Evolutionary conservation across 768 basidiomycete species (phyloP).

Genomic region (Pseudohyphozyma bogoriensis): DNA sequence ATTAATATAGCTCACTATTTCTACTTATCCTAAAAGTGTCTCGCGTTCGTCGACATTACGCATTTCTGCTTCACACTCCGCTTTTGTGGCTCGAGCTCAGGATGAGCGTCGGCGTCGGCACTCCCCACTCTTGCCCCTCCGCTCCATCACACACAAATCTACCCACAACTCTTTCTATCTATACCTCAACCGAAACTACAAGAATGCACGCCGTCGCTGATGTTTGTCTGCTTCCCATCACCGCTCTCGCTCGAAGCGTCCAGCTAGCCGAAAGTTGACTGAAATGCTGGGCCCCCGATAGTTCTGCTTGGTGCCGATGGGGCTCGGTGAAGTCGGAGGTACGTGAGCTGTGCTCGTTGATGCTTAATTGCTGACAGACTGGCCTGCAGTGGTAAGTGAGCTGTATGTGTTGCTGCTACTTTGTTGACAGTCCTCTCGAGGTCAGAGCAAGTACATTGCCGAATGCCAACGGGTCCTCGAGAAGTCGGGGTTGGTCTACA

Average conservation of each 20-base stretch:
- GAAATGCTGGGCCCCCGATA: conserved; percentile 40
- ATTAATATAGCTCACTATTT: too few species aligned
- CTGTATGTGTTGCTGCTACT: conserved; percentile 1
- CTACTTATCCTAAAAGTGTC: too few species aligned
- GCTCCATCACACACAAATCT: too few species aligned
- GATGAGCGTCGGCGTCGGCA: too few species aligned
- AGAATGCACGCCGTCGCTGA: conserved; percentile 1
- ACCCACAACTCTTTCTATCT: too few species aligned
- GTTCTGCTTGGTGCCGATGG: conserved; percentile 83
- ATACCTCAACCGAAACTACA: neutral
- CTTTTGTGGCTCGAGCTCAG: too few species aligned
- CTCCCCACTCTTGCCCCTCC: too few species aligned
- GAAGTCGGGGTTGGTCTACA: conserved; percentile 69
- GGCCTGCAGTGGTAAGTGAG: too few species aligned
- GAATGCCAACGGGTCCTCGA: conserved; percentile 74
- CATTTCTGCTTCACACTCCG: too few species aligned
- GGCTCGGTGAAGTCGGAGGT: conserved; percentile 47
- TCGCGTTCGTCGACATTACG: too few species aligned
- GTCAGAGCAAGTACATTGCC: conserved; percentile 47
- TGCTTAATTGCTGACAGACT: conserved; percentile 37
- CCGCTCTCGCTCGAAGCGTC: neutral
- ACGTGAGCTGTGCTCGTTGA: conserved; percentile 47
- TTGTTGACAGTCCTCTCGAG: neutral
- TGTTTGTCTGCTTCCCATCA: conserved; percentile 1
- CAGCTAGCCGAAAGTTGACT: neutral